These are phyloP conservation scores for Aspergillus cristatus DNA, from an alignment of 495 filamentous ascomycete genomes.

Conservation along the genomic window DNA sequence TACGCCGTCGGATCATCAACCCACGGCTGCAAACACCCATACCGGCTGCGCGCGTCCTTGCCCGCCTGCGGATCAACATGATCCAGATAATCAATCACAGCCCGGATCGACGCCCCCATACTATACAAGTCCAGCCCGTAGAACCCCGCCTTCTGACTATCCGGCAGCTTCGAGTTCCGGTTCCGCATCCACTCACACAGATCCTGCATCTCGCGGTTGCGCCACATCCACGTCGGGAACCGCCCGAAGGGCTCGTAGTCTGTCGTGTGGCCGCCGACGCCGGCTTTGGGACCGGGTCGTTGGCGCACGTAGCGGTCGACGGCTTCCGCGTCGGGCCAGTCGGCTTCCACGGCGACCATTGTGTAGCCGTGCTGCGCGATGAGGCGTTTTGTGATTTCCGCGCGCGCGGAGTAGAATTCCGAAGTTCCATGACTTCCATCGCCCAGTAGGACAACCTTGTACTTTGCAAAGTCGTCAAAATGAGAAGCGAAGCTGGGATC, in stretches of 20 bases:
- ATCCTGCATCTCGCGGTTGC: conserved; percentile 44
- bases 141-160: conserved; percentile 35
- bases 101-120: conserved; percentile 41
- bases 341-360: conserved; percentile 48
- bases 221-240: conserved; percentile 58
- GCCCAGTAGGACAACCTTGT: conserved; percentile 43
- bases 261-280: conserved; percentile 17
- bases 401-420: conserved; percentile 48
- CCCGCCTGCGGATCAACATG: conserved; percentile 36
- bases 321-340: conserved; percentile 51
- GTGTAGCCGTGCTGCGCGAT: conserved; percentile 46
- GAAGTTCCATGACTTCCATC: conserved; percentile 52
- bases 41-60: conserved; percentile 34
- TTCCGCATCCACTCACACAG: conserved; percentile 50
- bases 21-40: conserved; percentile 42
- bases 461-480: conserved; percentile 37
- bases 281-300: conserved; percentile 28
- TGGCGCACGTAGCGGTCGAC: conserved; percentile 49
- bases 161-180: conserved; percentile 27
- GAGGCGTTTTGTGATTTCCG: conserved; percentile 45
- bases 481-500: conserved; percentile 26
- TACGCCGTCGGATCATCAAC: conserved; percentile 44
- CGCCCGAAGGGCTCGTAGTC: conserved; percentile 38
- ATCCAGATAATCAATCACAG: conserved; percentile 47
- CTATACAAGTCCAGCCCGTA: conserved; percentile 50